Percentiles rank a stretch among this genome's conserved stretches.
Conservation (phyloP, 164 flowering plant genomes). For the Houttuynia cordata region DNA sequence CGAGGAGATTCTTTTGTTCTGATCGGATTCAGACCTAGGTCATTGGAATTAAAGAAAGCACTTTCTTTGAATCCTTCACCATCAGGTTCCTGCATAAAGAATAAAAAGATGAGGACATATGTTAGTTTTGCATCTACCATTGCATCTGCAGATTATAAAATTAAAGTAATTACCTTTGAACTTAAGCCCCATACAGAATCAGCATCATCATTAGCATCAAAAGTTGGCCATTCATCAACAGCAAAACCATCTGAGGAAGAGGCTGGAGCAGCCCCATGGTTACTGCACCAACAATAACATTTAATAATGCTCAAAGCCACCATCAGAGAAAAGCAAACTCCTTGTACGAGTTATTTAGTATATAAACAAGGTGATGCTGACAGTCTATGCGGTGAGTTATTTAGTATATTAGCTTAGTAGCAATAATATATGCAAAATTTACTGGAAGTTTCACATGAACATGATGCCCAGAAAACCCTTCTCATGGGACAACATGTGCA, state of each 20-base stretch:
- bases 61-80: constrained; percentile 35
- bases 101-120: not conserved
- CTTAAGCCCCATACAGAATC: constrained; percentile 96
- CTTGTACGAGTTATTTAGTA: too few species aligned
- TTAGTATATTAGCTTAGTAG: too few species aligned
- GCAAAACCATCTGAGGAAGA: constrained; percentile 45
- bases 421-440: too few species aligned
- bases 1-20: constrained; percentile 56
- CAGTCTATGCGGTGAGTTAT: too few species aligned
- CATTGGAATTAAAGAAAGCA: constrained; percentile 48
- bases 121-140: too few species aligned
- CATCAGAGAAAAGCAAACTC: not conserved
- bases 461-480: too few species aligned
- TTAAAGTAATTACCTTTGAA: constrained; percentile 40
- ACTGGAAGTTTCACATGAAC: too few species aligned
- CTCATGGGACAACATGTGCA: too few species aligned
- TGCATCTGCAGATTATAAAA: not conserved
- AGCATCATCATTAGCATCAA: constrained; percentile 66
- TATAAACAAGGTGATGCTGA: too few species aligned
- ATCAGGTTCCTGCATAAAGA: constrained; percentile 36
- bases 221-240: constrained; percentile 57
- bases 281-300: constrained; percentile 28
- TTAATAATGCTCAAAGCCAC: not conserved
- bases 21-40: constrained; percentile 39
- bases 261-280: constrained; percentile 51